These are phyloP conservation scores for Globisporangium canariense DNA, from an alignment of 352 stramenopile genomes.

Conservation along the genomic window DNA sequence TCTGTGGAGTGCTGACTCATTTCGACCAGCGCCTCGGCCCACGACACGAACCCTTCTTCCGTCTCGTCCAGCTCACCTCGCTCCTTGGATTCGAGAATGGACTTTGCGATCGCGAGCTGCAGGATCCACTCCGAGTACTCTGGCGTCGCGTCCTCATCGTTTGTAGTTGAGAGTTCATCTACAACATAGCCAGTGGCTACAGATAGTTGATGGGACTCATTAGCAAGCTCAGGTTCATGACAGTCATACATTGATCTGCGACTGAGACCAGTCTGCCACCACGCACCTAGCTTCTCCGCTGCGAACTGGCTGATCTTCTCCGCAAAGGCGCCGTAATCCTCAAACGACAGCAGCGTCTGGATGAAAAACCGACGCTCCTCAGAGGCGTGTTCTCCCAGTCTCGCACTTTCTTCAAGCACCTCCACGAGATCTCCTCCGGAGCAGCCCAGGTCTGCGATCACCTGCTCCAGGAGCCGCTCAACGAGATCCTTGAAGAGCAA, in stretches of 20 bases:
- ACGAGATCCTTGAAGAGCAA: conserved; percentile 68
- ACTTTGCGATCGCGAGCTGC: conserved; percentile 65
- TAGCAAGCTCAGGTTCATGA: not conserved
- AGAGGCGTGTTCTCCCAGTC: conserved; percentile 27
- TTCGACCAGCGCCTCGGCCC: conserved; percentile 58
- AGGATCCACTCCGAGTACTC: conserved; percentile 59
- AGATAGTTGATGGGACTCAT: not conserved
- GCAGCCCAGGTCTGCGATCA: conserved; percentile 61
- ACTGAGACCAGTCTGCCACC: not conserved
- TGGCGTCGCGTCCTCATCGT: not conserved
- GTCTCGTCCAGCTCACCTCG: conserved; percentile 47
- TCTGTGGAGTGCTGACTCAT: conserved; percentile 30
- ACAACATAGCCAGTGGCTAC: conserved; percentile 6
- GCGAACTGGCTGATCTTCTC: conserved; percentile 55
- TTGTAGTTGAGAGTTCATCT: not conserved
- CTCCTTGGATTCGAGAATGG: conserved; percentile 59
- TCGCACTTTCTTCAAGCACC: conserved; percentile 41
- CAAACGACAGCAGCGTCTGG: conserved; percentile 69
- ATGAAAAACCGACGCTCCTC: conserved; percentile 60
- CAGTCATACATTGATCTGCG: too few relatives aligned
- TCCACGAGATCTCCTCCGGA: conserved; percentile 51
- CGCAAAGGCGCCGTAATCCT: conserved; percentile 64
- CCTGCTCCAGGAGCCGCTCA: conserved; percentile 53
- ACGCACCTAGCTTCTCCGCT: conserved; percentile 31
- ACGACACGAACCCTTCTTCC: conserved; percentile 53